These are phyloP conservation scores for Aspergillus chevalieri DNA, from an alignment of 2,329 filamentous ascomycete species.

Conservation along the genomic window DNA sequence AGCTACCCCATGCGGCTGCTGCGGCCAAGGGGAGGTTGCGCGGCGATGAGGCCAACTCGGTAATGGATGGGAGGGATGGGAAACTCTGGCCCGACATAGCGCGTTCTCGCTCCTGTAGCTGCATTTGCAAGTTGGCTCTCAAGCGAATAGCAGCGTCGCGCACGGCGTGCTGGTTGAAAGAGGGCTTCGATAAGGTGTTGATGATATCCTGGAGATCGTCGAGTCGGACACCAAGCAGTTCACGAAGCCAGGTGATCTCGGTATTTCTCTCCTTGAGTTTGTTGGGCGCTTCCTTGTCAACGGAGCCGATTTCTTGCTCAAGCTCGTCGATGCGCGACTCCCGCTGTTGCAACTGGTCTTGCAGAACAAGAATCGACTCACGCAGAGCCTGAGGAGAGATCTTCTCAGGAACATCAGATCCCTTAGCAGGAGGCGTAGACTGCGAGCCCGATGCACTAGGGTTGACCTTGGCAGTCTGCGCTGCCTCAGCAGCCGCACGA, in stretches of 20 bases:
- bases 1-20: slow-evolving; percentile 95
- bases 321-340: slow-evolving; percentile 85
- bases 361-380: slow-evolving; percentile 91
- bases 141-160: slow-evolving; percentile 89
- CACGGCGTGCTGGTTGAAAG: slow-evolving; percentile 70
- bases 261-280: slow-evolving; percentile 90
- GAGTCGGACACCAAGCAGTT: slow-evolving; percentile 82
- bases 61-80: slow-evolving; percentile 70
- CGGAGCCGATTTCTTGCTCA: slow-evolving; percentile 61
- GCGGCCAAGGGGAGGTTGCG: slow-evolving; percentile 73
- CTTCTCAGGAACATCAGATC: slow-evolving; percentile 63
- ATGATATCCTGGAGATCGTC: slow-evolving; percentile 93
- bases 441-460: slow-evolving; percentile 40
- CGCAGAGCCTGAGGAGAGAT: slow-evolving; percentile 91
- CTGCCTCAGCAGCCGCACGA: slow-evolving; percentile 71
- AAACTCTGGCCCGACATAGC: slow-evolving; percentile 63
- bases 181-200: slow-evolving; percentile 64
- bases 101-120: slow-evolving; percentile 88
- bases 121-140: slow-evolving; percentile 93
- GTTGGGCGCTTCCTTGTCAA: slow-evolving; percentile 69
- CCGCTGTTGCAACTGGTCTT: slow-evolving; percentile 92
- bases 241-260: slow-evolving; percentile 90
- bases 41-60: slow-evolving; percentile 71
- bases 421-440: slow-evolving; percentile 40
- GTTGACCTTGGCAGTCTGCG: slow-evolving; percentile 52